Percentiles rank a stretch among this genome's conserved stretches.
Conservation (phyloP, 2,329 filamentous ascomycete species). For the Aspergillus hiratsukae region DNA sequence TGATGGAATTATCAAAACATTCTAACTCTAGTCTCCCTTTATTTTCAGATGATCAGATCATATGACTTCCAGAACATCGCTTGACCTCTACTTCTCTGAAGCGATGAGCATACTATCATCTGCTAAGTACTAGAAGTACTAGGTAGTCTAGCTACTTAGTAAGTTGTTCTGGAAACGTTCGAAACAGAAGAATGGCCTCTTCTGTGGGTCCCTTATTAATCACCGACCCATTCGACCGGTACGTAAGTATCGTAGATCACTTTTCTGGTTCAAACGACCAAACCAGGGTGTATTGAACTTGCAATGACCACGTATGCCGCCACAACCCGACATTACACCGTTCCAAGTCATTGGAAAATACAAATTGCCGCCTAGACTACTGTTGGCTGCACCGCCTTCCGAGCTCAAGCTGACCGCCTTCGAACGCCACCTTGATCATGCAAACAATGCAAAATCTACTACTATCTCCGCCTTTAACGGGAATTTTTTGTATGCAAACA, state of each 20-base stretch:
- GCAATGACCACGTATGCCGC: not conserved
- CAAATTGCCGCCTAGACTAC: not conserved
- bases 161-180: constrained; percentile 15
- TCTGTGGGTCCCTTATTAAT: constrained; percentile 3
- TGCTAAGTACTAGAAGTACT: not conserved
- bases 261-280: not conserved
- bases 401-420: not conserved
- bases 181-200: not conserved
- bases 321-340: not conserved
- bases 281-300: not conserved
- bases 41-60: not conserved
- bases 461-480: constrained; percentile 1
- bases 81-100: not conserved
- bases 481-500: constrained; percentile 9
- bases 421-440: constrained; percentile 5
- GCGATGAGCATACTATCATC: not conserved
- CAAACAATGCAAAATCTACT: constrained; percentile 22
- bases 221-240: not conserved
- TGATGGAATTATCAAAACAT: not conserved
- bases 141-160: not conserved
- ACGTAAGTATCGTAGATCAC: not conserved
- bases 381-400: not conserved
- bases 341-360: not conserved
- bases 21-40: not conserved
- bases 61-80: not conserved